These are phyloP conservation scores for Colletotrichum gigasporum DNA, from an alignment of 2,329 filamentous ascomycete genomes.

Conservation along the genomic window DNA sequence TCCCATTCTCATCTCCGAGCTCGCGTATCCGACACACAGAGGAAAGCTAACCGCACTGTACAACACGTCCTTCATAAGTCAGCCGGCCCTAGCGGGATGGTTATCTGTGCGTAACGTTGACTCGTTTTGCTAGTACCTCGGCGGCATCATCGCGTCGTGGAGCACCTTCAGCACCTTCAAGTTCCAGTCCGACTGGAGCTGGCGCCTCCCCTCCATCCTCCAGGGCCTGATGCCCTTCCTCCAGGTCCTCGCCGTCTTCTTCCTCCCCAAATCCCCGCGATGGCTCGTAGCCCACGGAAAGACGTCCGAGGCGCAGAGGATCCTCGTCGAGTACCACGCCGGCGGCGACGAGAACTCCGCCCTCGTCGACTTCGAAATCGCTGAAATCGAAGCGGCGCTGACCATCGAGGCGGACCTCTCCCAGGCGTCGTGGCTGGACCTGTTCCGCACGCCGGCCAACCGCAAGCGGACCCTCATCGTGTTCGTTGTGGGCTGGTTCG, in stretches of 20 bases:
- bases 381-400: conserved; percentile 47
- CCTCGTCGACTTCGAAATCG: conserved; percentile 50
- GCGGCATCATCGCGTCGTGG: conserved; percentile 42
- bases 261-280: conserved; percentile 38
- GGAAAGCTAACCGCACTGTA: conserved; percentile 45
- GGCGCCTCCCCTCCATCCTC: conserved; percentile 40
- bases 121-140: conserved; percentile 35
- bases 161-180: conserved; percentile 39
- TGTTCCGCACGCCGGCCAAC: conserved; percentile 39
- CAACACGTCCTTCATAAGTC: conserved; percentile 43
- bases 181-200: conserved; percentile 36
- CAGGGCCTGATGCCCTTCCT: conserved; percentile 36
- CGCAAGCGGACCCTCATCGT: conserved; percentile 38
- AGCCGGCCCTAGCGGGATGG: too few relatives aligned
- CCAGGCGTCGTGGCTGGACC: not conserved
- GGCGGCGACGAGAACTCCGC: conserved; percentile 42
- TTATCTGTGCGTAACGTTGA: not conserved
- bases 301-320: conserved; percentile 8
- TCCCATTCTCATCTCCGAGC: conserved; percentile 44
- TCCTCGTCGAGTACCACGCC: conserved; percentile 38
- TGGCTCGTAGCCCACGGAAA: conserved; percentile 20
- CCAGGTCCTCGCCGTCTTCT: conserved; percentile 35
- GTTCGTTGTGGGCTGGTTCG: conserved; percentile 36
- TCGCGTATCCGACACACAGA: conserved; percentile 45
- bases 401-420: not conserved